A percentile compares a stretch with the other conserved stretches of the same genome.
These are phyloP conservation scores for Jackrogersella multiformis DNA, from an alignment of 495 filamentous ascomycete species.

Conservation along the genomic window DNA sequence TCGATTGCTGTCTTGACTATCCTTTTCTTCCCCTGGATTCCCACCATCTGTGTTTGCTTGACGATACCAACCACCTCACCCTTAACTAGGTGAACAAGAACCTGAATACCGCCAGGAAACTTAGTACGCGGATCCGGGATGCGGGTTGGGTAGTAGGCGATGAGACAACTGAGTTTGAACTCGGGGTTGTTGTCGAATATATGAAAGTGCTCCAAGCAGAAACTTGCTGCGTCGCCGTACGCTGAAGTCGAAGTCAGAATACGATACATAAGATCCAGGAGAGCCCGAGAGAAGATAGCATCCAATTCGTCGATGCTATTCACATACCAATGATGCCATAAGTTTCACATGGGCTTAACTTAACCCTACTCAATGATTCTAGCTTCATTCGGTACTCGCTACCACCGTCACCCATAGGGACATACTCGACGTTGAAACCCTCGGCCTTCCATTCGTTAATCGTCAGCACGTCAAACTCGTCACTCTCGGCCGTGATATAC, in stretches of 20 bases:
- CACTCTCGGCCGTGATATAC: constrained; percentile 70
- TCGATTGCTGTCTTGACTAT: constrained; percentile 58
- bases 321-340: constrained; percentile 49
- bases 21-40: constrained; percentile 69
- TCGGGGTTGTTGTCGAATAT: constrained; percentile 51
- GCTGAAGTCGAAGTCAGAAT: constrained; percentile 32
- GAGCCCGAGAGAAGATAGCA: not conserved
- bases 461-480: constrained; percentile 67
- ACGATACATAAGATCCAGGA: not conserved
- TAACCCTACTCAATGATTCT: constrained; percentile 30
- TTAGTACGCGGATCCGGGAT: constrained; percentile 54
- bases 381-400: constrained; percentile 64
- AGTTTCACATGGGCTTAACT: constrained; percentile 47
- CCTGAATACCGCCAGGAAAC: constrained; percentile 53
- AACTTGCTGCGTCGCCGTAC: constrained; percentile 47
- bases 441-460: constrained; percentile 70
- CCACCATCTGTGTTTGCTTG: constrained; percentile 62
- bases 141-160: constrained; percentile 59
- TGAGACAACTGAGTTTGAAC: constrained; percentile 57
- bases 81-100: constrained; percentile 57
- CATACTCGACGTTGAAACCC: constrained; percentile 71
- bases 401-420: constrained; percentile 63
- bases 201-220: constrained; percentile 52
- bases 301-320: not conserved
- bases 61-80: constrained; percentile 57